Conservation (phyloP, 2,329 filamentous ascomycete species). For the Pestalotiopsis fici region DNA sequence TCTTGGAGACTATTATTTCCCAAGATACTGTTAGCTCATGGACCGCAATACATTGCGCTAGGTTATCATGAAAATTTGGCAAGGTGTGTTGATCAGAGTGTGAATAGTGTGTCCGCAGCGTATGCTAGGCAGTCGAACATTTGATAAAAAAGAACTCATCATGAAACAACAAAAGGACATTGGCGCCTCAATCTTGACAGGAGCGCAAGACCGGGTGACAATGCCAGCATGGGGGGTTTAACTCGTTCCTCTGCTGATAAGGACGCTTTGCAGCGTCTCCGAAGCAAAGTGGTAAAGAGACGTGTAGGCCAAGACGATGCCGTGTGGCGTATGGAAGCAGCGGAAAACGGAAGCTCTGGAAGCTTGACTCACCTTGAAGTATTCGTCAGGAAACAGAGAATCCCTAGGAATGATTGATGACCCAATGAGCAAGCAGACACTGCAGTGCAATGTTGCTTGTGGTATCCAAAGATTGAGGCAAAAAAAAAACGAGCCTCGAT, state of each 20-base stretch:
- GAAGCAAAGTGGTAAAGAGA: not conserved
- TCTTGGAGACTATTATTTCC: slow-evolving; percentile 1
- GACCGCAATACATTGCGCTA: not conserved
- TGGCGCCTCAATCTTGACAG: not conserved
- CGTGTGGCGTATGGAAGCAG: not conserved
- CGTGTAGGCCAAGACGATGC: not conserved
- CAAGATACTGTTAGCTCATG: not conserved
- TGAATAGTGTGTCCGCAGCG: slow-evolving; percentile 11
- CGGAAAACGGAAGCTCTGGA: not conserved
- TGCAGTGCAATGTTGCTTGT: not conserved
- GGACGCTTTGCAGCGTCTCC: not conserved
- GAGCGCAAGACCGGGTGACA: not conserved
- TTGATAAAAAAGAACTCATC: slow-evolving; percentile 13
- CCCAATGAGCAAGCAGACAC: not conserved
- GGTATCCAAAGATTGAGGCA: not conserved
- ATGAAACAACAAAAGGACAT: not conserved
- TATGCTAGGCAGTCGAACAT: slow-evolving; percentile 15
- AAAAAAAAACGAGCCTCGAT: slow-evolving; percentile 1
- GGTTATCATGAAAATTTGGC: not conserved
- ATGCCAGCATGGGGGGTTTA: not conserved
- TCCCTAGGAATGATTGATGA: not conserved
- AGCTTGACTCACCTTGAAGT: not conserved
- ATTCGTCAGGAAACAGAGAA: not conserved
- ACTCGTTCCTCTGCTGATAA: not conserved
- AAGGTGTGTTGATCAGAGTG: slow-evolving; percentile 6